phyloP scores from a whole-genome alignment of 371 early-diverging fungal genomes.

The Mucor saturninus region DNA sequence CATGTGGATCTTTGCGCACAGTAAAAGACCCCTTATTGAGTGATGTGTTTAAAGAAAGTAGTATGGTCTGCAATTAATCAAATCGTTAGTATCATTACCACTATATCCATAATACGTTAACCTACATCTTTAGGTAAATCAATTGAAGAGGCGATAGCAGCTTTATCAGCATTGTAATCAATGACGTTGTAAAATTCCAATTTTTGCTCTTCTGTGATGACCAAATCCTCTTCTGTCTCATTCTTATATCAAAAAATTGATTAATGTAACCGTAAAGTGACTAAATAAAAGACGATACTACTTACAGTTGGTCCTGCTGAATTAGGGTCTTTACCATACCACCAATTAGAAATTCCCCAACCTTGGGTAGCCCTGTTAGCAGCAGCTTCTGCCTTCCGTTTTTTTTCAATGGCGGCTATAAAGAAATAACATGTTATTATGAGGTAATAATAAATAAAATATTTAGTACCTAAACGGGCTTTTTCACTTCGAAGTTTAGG shows the following conservation, averaged over 20 bases:
- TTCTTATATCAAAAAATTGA: neutral
- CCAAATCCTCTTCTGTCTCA: conserved; percentile 40
- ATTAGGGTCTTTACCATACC: conserved; percentile 49
- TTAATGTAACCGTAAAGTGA: neutral
- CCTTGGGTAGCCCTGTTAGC: conserved; percentile 40
- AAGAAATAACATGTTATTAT: neutral
- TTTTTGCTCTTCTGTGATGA: conserved; percentile 77
- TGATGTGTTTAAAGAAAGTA: conserved; percentile 68
- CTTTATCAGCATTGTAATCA: conserved; percentile 88
- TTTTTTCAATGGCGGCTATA: conserved; percentile 43
- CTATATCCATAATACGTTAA: neutral
- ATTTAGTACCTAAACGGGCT: conserved; percentile 62
- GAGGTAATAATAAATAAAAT: neutral
- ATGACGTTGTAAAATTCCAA: conserved; percentile 93
- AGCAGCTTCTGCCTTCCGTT: conserved; percentile 34
- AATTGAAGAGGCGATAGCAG: conserved; percentile 60
- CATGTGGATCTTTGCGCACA: conserved; percentile 72
- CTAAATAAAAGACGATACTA: neutral
- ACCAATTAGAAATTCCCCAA: conserved; percentile 70
- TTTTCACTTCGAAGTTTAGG: conserved; percentile 75
- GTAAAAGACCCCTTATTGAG: conserved; percentile 89
- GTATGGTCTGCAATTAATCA: conserved; percentile 51
- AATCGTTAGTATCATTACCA: neutral
- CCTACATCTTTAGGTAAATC: conserved; percentile 83
- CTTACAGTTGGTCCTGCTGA: conserved; percentile 10